phyloP scores from a whole-genome alignment of 2,329 filamentous ascomycete genomes.

The Amesomyces nigricolor region DNA sequence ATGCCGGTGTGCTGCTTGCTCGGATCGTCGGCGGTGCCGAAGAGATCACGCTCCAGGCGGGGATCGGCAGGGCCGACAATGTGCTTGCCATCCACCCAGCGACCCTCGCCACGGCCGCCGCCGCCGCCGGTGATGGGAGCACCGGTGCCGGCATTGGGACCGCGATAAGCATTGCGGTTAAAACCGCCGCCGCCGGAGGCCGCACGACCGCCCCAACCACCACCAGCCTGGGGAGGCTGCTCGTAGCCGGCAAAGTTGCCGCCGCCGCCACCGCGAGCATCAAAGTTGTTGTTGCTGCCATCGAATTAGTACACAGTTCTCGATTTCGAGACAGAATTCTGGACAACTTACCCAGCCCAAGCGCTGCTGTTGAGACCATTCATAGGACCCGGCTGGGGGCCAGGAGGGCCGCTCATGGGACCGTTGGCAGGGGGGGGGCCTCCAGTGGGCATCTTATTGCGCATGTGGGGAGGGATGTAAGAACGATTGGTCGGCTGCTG shows the following conservation, averaged over 20 bases:
- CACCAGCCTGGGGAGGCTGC: constrained; percentile 8
- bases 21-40: constrained; percentile 84
- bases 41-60: constrained; percentile 90
- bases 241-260: constrained; percentile 19
- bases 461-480: constrained; percentile 83
- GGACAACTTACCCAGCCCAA: constrained; percentile 53
- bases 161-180: constrained; percentile 59
- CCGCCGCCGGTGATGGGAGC: constrained; percentile 45
- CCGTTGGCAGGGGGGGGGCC: constrained; percentile 31
- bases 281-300: constrained; percentile 43
- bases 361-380: constrained; percentile 58
- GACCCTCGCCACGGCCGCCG: constrained; percentile 86
- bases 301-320: background rate
- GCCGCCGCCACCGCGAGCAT: constrained; percentile 30
- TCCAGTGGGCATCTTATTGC: constrained; percentile 46
- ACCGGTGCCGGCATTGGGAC: constrained; percentile 38
- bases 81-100: constrained; percentile 97
- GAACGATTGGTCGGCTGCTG: constrained; percentile 48
- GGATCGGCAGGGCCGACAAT: constrained; percentile 82
- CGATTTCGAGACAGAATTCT: background rate
- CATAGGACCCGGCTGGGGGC: constrained; percentile 25
- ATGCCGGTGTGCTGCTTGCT: constrained; percentile 96
- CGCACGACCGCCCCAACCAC: constrained; percentile 24
- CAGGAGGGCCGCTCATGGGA: constrained; percentile 34
- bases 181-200: constrained; percentile 37